Conservation (phyloP, 495 filamentous ascomycete species). For the Rostrohypoxylon terebratum region DNA sequence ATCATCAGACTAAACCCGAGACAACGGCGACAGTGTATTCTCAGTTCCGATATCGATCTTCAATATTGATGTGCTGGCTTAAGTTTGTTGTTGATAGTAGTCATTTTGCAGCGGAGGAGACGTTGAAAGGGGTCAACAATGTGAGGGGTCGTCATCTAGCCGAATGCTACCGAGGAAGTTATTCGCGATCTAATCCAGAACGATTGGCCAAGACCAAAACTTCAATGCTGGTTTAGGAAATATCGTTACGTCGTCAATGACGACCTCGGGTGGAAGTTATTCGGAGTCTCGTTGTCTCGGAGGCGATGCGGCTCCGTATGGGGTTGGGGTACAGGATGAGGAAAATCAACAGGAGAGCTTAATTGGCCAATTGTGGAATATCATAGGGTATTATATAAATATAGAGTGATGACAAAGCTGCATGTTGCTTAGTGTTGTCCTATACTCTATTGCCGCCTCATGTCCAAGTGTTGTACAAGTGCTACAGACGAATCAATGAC, state of each 20-base stretch:
- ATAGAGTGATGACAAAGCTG: background rate
- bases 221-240: background rate
- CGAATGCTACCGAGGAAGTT: background rate
- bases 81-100: background rate
- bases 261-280: conserved; percentile 15
- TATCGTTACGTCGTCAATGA: conserved; percentile 2
- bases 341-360: background rate
- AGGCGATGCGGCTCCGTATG: conserved; percentile 4
- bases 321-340: conserved; percentile 9
- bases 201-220: background rate
- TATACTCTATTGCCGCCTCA: conserved; percentile 29
- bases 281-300: conserved; percentile 41
- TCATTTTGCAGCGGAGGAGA: background rate
- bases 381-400: background rate
- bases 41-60: background rate
- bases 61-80: background rate
- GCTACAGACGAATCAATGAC: conserved; percentile 16
- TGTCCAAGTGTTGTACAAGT: conserved; percentile 21
- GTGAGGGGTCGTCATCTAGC: background rate
- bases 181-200: conserved; percentile 9
- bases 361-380: conserved; percentile 22
- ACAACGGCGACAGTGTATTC: conserved; percentile 19
- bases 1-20: conserved; percentile 12
- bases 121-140: background rate
- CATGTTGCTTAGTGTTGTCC: conserved; percentile 27